Conservation (phyloP, 352 stramenopile genomes). For the Phytopythium mirpurense region DNA sequence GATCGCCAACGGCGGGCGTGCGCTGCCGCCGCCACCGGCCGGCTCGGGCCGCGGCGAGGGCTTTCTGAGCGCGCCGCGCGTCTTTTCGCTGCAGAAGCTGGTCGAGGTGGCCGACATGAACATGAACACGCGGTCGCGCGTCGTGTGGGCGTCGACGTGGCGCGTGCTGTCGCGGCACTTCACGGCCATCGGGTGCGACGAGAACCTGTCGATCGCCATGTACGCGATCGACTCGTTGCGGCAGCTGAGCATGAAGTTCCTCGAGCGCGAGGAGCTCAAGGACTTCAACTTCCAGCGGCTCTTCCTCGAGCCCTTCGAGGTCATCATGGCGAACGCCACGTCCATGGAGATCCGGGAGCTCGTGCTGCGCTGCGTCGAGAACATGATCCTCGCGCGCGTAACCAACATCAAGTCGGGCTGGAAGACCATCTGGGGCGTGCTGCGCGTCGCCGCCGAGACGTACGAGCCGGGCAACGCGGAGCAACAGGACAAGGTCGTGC, state of each 20-base stretch:
- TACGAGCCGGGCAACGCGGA: conserved; percentile 51
- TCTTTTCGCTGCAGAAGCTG: conserved; percentile 98
- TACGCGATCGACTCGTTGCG: conserved; percentile 99
- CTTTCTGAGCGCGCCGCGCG: conserved; percentile 76
- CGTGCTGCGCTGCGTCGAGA: conserved; percentile 89
- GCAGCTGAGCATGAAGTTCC: conserved; percentile 99
- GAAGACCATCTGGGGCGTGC: conserved; percentile 93
- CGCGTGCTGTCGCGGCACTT: conserved; percentile 96
- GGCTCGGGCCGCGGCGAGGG: conserved; percentile 23
- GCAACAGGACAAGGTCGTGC: conserved; percentile 73
- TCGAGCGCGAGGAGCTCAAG: conserved; percentile 97
- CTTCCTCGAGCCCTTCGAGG: conserved; percentile 97
- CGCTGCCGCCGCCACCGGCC: conserved; percentile 7
- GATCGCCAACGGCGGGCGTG: conserved; percentile 30
- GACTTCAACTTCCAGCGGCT: conserved; percentile 99
- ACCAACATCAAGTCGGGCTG: conserved; percentile 90
- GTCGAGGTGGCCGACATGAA: conserved; percentile 99
- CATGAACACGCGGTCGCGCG: conserved; percentile 93
- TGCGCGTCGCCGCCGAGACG: conserved; percentile 83
- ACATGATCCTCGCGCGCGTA: conserved; percentile 88
- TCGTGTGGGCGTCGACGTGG: conserved; percentile 99
- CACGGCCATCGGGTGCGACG: conserved; percentile 94
- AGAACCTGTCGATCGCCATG: conserved; percentile 96
- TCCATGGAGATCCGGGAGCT: conserved; percentile 87
- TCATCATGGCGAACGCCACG: conserved; percentile 87